Evolutionary conservation across 352 stramenopile species (phyloP).

Genomic region (Aphanomyces euteiches): DNA sequence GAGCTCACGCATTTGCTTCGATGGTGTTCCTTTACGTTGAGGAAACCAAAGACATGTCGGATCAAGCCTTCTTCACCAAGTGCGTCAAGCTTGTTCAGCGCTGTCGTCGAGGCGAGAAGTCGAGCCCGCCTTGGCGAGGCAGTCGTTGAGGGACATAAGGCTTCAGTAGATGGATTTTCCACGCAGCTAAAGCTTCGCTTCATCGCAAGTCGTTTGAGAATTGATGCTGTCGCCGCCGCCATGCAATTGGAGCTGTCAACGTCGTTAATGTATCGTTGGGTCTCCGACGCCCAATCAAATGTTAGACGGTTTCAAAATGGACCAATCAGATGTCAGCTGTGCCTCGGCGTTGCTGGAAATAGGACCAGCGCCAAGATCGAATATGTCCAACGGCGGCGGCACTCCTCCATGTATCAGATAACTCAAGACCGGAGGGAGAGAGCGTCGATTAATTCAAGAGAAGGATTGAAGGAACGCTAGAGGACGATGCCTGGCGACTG

Average conservation of each 20-base stretch:
- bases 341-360: no score
- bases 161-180: background rate
- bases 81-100: conserved; percentile 14
- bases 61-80: conserved; percentile 44
- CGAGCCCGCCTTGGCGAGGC: background rate
- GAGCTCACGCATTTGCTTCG: conserved; percentile 49
- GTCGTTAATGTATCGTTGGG: no score
- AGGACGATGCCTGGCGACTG: background rate
- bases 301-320: background rate
- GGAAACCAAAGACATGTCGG: conserved; percentile 55
- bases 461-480: background rate
- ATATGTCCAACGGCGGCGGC: background rate
- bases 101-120: background rate
- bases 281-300: conserved; percentile 29
- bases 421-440: no score
- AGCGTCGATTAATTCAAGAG: conserved; percentile 8
- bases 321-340: conserved; percentile 4
- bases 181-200: conserved; percentile 13
- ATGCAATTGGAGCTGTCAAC: no score
- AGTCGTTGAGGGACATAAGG: no score
- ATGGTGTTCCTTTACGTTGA: conserved; percentile 76
- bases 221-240: background rate
- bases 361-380: background rate
- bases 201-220: conserved; percentile 19
- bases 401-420: background rate